These are phyloP conservation scores for Phytopythium delawarense DNA, from an alignment of 352 stramenopile genomes.

Conservation along the genomic window DNA sequence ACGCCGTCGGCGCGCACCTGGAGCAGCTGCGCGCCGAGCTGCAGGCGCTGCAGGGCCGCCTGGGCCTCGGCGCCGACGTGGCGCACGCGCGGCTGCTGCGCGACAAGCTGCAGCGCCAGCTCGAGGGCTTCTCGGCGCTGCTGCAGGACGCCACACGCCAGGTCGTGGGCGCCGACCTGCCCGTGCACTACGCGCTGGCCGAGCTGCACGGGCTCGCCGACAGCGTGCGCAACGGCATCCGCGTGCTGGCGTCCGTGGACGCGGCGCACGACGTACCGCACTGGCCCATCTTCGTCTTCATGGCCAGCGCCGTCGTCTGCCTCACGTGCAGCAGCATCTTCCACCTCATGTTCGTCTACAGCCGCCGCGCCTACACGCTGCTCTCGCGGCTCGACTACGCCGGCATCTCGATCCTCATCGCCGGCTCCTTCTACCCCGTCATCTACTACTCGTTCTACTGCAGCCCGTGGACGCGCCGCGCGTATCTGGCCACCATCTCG, in stretches of 20 bases:
- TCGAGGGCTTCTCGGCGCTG: slow-evolving; percentile 68
- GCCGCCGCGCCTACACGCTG: slow-evolving; percentile 64
- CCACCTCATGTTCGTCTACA: slow-evolving; percentile 84
- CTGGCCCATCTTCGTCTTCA: slow-evolving; percentile 86
- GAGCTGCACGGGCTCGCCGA: slow-evolving; percentile 71
- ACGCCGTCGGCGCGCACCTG: slow-evolving; percentile 61
- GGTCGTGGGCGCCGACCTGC: slow-evolving; percentile 57
- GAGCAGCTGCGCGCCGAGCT: slow-evolving; percentile 63
- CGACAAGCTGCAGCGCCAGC: slow-evolving; percentile 42
- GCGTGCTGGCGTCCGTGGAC: slow-evolving; percentile 63
- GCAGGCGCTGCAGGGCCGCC: slow-evolving; percentile 41
- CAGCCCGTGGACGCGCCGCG: slow-evolving; percentile 50
- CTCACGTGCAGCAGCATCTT: slow-evolving; percentile 80
- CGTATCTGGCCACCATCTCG: slow-evolving; percentile 68
- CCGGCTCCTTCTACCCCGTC: slow-evolving; percentile 81
- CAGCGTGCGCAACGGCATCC: slow-evolving; percentile 75
- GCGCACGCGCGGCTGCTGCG: slow-evolving; percentile 52
- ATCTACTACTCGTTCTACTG: slow-evolving; percentile 91
- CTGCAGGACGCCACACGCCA: slow-evolving; percentile 66
- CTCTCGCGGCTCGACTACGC: slow-evolving; percentile 81
- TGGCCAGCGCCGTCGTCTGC: slow-evolving; percentile 78
- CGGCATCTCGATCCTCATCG: slow-evolving; percentile 85
- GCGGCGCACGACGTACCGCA: slow-evolving; percentile 65
- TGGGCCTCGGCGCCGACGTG: slow-evolving; percentile 34
- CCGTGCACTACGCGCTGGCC: slow-evolving; percentile 72